Evolutionary conservation across 2,329 filamentous ascomycete genomes (phyloP), one percentile per base, ranked within the genome.

Genomic region (Dactylellina cionopaga): DNA sequence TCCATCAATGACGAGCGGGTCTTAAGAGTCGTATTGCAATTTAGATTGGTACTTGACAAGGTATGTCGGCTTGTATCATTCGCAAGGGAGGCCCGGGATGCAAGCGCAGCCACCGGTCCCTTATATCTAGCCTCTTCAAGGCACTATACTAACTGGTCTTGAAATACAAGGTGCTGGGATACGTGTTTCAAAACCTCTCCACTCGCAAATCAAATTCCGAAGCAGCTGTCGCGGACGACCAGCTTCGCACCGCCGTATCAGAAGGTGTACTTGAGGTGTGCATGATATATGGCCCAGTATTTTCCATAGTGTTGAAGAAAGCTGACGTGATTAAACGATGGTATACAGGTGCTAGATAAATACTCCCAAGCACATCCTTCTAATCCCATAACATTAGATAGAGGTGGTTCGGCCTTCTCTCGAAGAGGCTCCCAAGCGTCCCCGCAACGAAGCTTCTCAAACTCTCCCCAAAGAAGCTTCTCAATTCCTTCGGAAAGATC

Each of bases 1-100:
- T 71, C 66, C 4, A 54, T 71, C 4, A 64, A 41, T 19, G 66
- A 71, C 27, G 66, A 71, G 5, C 49, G 66, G 19, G 51, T 59
- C 17, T 51, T 71, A 35, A 71, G 52, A n/a, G 66, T 71, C 1
- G 44, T 71, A 5, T 25, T 71, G 5, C 66, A 71, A 22, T 71
- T 71, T 44, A 49, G 66, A 37, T 46, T 71, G 9, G 58, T 71
- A 17, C 51, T 71, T 31, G 66, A 71, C 11, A 71, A 71, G 66
- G 66, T 71, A 55, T 29, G 58, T 51, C 11, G 25, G 13, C 6
- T 19, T 33, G 6, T n/a, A 15, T 13, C 7, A 10, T 22, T n/a
- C n/a, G n/a, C n/a, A n/a, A n/a, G n/a, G n/a, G n/a, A n/a, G n/a
- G n/a, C n/a, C n/a, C n/a, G n/a, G n/a, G 6, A 25, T 37, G 39